These are phyloP conservation scores for Naumovozyma castellii DNA, from an alignment of 805 yeast species.

Conservation along the genomic window DNA sequence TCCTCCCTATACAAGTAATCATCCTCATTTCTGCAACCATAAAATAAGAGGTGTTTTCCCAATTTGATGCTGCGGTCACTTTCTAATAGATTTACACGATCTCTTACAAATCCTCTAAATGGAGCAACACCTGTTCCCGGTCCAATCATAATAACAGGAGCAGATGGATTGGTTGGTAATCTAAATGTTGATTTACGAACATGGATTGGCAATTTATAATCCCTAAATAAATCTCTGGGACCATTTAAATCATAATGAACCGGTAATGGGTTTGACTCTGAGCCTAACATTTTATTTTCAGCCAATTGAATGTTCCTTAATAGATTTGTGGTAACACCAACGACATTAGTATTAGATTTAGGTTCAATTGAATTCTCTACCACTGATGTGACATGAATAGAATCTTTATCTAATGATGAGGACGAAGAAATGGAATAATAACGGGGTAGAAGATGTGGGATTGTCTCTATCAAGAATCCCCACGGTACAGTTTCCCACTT, in stretches of 20 bases:
- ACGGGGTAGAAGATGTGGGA: constrained; percentile 83
- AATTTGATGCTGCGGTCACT: constrained; percentile 34
- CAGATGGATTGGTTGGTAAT: constrained; percentile 73
- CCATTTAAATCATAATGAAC: constrained; percentile 70
- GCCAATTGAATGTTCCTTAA: constrained; percentile 58
- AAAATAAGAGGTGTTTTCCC: constrained; percentile 72
- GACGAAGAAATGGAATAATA: constrained; percentile 95
- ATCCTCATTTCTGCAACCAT: constrained; percentile 79
- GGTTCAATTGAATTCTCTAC: constrained; percentile 54
- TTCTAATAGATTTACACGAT: constrained; percentile 52
- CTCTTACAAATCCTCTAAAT: constrained; percentile 89
- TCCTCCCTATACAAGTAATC: constrained; percentile 84
- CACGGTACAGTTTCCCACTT: constrained; percentile 78
- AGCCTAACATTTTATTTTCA: constrained; percentile 38
- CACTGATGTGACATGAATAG: constrained; percentile 80
- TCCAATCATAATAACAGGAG: constrained; percentile 87
- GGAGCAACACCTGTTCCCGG: constrained; percentile 99
- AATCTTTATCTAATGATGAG: constrained; percentile 62
- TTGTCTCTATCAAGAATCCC: constrained; percentile 69
- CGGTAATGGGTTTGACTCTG: constrained; percentile 23
- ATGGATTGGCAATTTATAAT: constrained; percentile 71
- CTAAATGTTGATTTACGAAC: constrained; percentile 92
- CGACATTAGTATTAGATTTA: constrained; percentile 22
- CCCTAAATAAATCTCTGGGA: constrained; percentile 50
- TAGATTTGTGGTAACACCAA: constrained; percentile 87